Conservation (phyloP, 306 rosid species). For the Adenanthera pavonina region DNA sequence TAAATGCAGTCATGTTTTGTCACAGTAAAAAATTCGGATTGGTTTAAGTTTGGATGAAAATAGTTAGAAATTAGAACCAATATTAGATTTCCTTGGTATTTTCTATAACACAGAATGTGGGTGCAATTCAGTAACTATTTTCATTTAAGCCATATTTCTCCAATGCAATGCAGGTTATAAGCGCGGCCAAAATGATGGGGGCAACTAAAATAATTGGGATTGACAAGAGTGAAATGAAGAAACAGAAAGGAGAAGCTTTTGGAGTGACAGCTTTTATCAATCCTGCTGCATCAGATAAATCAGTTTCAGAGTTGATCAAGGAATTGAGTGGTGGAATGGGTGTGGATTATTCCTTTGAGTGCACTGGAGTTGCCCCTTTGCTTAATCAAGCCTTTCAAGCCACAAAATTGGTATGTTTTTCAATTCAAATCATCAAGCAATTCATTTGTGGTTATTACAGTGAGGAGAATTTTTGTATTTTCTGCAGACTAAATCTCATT, state of each 20-base stretch:
- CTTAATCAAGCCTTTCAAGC: constrained; percentile 53
- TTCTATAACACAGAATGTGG: not conserved
- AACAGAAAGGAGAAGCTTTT: constrained; percentile 50
- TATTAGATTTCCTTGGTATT: not conserved
- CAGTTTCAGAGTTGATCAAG: constrained; percentile 46
- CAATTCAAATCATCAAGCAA: too few species aligned
- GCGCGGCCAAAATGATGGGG: constrained; percentile 52
- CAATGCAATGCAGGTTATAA: constrained; percentile 41
- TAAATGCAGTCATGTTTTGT: too few species aligned
- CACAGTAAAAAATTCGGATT: too few species aligned
- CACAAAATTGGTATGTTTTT: constrained; percentile 49
- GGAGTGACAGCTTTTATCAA: constrained; percentile 60
- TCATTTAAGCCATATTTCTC: not conserved
- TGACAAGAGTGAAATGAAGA: constrained; percentile 54
- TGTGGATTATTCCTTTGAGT: constrained; percentile 63
- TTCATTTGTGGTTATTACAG: not conserved
- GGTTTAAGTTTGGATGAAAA: too few species aligned
- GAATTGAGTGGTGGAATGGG: constrained; percentile 59
- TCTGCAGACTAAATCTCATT: not conserved
- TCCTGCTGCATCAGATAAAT: constrained; percentile 34
- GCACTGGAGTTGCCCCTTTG: constrained; percentile 52
- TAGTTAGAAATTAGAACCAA: not conserved
- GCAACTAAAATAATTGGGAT: constrained; percentile 57
- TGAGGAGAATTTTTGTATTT: not conserved
- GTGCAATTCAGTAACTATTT: not conserved